Base-by-base conservation (phyloP, 441 rosid species). In the Breynia disticha region DNA sequence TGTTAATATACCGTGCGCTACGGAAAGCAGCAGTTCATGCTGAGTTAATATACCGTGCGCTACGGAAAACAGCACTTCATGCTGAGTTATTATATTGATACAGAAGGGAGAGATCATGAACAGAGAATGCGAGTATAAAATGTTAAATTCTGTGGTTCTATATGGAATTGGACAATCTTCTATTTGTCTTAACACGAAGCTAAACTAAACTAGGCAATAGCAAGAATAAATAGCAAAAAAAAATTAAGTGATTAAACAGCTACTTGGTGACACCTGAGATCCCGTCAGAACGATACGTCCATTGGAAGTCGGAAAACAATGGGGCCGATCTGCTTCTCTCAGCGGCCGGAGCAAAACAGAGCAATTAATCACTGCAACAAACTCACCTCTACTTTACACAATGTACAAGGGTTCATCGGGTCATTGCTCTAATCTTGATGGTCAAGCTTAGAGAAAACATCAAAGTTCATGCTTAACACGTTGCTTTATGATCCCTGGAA, bases 401-500 rank as follows among this genome's bases (percentile, higher is more conserved):
- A 76, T 81, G 64, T 83, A 81, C 89, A 87, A 74, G 65, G 62
- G 60, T 64, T 22, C 69, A 56, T 56, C 51, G 64, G 52, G 50
- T 52, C 35, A 63, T 57, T 56, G 64, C 72, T 62, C 38, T 48
- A 19, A 59, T 61, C 54, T 51, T 64, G 57, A 70, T 69, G 69
- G 53, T 50, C 59, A 24, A 60, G 59, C 67, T 50, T 45, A 61
- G 50, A 64, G 44, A 61, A 24, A 13, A 56, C 46, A 38, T 24
- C 71, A 83, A 45, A 81, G 84, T 76, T 93, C 97, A 21, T 72
- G 85, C 78, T 86, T 93, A 63, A 84, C 79, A 2, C 80, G 81
- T 11, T 83, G 70, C 71, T 81, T 85, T 28, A 84, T 56, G 50
- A 75, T 87, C 60, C 83, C 95, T 1, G 90, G 93, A 50, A 77